Conservation (phyloP, 1,139 yeast species). For the Casaregolazyma lundiana region DNA sequence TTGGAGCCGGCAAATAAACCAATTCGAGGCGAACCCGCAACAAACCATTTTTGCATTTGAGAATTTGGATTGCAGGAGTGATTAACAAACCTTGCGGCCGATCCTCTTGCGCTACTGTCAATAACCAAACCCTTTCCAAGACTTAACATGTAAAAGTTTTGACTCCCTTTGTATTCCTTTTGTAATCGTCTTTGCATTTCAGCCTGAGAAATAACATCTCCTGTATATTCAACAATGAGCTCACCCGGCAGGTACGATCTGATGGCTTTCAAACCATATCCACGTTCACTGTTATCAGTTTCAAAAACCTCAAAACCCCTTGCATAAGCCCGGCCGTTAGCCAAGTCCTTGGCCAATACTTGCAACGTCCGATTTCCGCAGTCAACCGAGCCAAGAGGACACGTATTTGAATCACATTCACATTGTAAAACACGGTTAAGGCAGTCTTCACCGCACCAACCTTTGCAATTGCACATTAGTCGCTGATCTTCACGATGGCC, state of each 20-base stretch:
- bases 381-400: slow-evolving; percentile 32
- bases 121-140: slow-evolving; percentile 38
- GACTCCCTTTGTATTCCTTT: slow-evolving; percentile 24
- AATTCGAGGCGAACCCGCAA: slow-evolving; percentile 37
- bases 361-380: slow-evolving; percentile 40
- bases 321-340: slow-evolving; percentile 26
- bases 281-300: slow-evolving; percentile 23
- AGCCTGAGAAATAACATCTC: slow-evolving; percentile 37
- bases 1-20: slow-evolving; percentile 38
- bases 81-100: slow-evolving; percentile 41
- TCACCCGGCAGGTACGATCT: slow-evolving; percentile 35
- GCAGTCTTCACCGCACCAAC: slow-evolving; percentile 35
- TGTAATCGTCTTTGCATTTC: slow-evolving; percentile 33
- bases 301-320: slow-evolving; percentile 34
- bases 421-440: slow-evolving; percentile 31
- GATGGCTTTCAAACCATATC: slow-evolving; percentile 37
- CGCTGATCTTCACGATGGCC: slow-evolving; percentile 16
- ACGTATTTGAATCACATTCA: slow-evolving; percentile 36
- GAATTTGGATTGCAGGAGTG: slow-evolving; percentile 43
- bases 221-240: slow-evolving; percentile 43
- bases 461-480: slow-evolving; percentile 31
- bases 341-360: slow-evolving; percentile 20
- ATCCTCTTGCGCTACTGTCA: slow-evolving; percentile 39
- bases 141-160: slow-evolving; percentile 35
- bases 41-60: slow-evolving; percentile 42